These are phyloP conservation scores for Trichophyton benhamiae DNA, from an alignment of 2,329 filamentous ascomycete genomes.

Conservation along the genomic window DNA sequence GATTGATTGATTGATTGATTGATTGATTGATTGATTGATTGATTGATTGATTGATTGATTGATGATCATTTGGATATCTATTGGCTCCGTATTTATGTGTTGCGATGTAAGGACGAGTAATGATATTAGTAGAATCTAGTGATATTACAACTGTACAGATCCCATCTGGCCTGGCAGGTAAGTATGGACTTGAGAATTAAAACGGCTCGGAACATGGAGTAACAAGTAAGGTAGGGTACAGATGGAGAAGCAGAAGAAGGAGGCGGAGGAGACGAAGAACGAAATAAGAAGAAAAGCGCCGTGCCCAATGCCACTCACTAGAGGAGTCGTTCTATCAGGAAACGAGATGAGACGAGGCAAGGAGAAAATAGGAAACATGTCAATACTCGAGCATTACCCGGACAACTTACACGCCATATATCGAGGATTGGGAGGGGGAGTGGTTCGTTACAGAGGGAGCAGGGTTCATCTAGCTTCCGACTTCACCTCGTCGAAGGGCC, in stretches of 20 bases:
- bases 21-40: no score
- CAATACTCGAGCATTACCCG: neutral
- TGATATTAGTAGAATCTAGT: neutral
- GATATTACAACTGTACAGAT: slow-evolving; percentile 2
- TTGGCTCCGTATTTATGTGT: neutral
- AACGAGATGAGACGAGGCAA: neutral
- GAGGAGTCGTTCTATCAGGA: neutral
- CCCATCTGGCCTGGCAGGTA: neutral
- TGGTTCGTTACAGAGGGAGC: neutral
- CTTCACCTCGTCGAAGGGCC: slow-evolving; percentile 74
- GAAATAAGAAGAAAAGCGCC: neutral
- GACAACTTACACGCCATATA: neutral
- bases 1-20: neutral
- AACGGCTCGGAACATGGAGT: neutral
- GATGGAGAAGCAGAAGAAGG: neutral
- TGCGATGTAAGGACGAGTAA: neutral
- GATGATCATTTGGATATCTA: neutral
- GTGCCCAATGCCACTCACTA: neutral
- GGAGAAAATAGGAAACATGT: neutral
- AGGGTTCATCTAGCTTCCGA: slow-evolving; percentile 21
- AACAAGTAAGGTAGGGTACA: neutral
- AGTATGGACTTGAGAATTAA: no score
- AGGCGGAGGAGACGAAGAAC: neutral
- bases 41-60: neutral
- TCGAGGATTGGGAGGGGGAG: neutral